Base-by-base conservation (phyloP, 257 asterid species). In the Nicotiana benthamiana region DNA sequence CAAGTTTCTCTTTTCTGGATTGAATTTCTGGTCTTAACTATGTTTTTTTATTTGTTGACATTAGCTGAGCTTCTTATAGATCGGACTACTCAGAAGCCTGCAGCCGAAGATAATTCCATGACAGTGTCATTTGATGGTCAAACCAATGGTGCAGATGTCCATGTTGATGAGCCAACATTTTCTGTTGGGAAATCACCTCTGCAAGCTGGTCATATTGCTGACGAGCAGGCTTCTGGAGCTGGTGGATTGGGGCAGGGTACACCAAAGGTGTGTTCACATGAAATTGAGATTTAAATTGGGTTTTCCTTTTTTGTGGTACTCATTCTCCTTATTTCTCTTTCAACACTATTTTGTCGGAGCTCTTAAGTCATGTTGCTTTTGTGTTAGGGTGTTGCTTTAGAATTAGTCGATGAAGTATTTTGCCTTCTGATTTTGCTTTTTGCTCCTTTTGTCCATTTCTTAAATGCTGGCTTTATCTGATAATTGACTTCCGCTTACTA, bases 231-330 rank as follows among this genome's bases (percentile, higher is more conserved):
- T 43, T 79, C 87, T 82, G 95, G 92, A 81, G 83, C 92, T 83
- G 93, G 90, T 13, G 99, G 94, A 79, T 93, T 96, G 62, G 99
- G 99, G 61, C 97, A 90, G 84, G 99, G 98, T 83, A 90, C 92
- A 68, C 99, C 99, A 79, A 92, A 92, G 97, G 99, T 96, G 77
- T 70, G 78, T 72, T 7, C 16, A 46, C 78, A 22, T 24, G 17
- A n/a, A 20, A 72, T 48, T 72, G 61, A 68, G 77, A 36, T 68
- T 68, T n/a, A 68, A 68, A 40, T 40, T 56, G 28, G 77, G 24
- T 72, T 72, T 46, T 46, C 7, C 36, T 12, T 72, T 72, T 30
- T 16, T 5, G 61, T 8, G 61, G 13, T 74, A 16, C 59, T 74
- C 61, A 13, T 74, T 48, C 24, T 46, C 34, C 40, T 12, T 22